Evolutionary conservation across 192 early-diverging fungal genomes (phyloP).

Genomic region (Coemansia reversa): DNA sequence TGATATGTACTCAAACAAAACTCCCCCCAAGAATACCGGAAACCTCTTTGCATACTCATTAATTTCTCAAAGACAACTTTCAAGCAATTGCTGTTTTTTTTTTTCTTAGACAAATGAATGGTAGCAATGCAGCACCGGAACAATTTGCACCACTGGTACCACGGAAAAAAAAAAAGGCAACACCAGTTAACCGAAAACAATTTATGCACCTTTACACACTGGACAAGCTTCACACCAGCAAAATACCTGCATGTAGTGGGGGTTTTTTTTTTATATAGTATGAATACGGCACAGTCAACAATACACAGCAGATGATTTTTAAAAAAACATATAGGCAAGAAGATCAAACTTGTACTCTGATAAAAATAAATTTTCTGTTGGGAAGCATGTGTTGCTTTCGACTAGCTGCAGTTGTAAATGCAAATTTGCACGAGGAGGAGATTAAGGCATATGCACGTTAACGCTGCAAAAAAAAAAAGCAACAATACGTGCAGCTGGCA

Average conservation of each 20-base stretch:
- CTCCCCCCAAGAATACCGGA: too few relatives aligned
- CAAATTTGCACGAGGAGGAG: background rate
- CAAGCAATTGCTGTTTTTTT: background rate
- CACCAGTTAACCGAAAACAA: background rate
- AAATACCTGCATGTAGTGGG: background rate
- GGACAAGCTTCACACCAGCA: background rate
- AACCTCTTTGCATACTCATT: background rate
- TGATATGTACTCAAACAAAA: background rate
- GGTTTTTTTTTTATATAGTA: background rate
- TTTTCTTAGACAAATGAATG: background rate
- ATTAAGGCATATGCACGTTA: conserved; percentile 1
- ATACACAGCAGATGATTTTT: background rate
- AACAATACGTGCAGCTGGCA: background rate
- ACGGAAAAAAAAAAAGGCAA: background rate
- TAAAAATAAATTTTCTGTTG: background rate
- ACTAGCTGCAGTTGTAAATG: background rate
- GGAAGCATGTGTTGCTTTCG: background rate
- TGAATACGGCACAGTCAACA: background rate
- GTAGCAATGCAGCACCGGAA: background rate
- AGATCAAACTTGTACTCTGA: background rate
- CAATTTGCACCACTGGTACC: background rate
- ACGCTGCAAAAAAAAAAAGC: background rate
- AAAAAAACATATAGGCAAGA: background rate
- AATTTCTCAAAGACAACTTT: background rate
- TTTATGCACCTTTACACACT: background rate